Evolutionary conservation across 148 eudicot genomes (phyloP), one percentile per base, ranked within the genome.

Genomic region (Chenopodium album): DNA sequence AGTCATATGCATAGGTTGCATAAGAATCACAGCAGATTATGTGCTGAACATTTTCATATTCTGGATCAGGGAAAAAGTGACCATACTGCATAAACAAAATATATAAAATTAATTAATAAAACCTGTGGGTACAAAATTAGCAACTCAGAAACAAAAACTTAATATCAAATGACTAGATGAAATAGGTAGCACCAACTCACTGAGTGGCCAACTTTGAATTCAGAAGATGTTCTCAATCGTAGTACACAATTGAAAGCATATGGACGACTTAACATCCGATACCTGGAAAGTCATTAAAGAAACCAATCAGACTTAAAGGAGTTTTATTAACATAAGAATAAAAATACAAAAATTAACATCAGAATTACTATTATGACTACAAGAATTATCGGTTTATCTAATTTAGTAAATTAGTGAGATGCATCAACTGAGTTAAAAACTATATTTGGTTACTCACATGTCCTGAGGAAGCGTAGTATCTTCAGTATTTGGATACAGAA

Each of bases 381-480:
- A 28, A 64, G 20, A 37, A 26, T 37, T 32, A 68, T 32, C 68
- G 26, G 60, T 46, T n/a, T 7, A 78, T 64, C 31, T 28, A 69
- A 63, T 23, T 11, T 2, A 29, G 60, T n/a, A 41, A 52, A 4
- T 34, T 41, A 74, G 63, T 77, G 77, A 76, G 66, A 67, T 68
- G 47, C 28, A 9, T 66, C 34, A 78, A 69, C 59, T 67, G 29
- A 41, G 8, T 41, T 4, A 50, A 62, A 22, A 73, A 64, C 50
- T 48, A n/a, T 77, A 70, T 14, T 32, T 71, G 77, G 54, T 65
- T 62, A 93, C 99, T 91, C 88, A 95, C 99, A 95, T 92, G 89
- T 95, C 99, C 82, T 93, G 99, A 80, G 99, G 99, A 79, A 94
- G 98, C n/a, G 99, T 95, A 75, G 99, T 93, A 87, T 93, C 97